Evolutionary conservation across 257 asterid species (phyloP).

Genomic region (Galeopsis tetrahit): DNA sequence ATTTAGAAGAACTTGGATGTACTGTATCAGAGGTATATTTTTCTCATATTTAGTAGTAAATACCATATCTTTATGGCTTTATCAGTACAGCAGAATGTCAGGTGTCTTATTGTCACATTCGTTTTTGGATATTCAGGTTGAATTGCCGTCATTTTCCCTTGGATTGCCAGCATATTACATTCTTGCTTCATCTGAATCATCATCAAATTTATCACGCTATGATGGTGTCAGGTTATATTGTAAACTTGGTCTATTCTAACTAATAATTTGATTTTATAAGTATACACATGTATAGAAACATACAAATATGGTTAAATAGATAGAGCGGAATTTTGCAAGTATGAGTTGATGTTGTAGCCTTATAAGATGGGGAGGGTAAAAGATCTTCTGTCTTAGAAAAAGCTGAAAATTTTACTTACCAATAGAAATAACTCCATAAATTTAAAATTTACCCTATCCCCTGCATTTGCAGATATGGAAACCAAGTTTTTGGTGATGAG

Average conservation of each 20-base stretch:
- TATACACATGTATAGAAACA: neutral
- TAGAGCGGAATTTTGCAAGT: neutral
- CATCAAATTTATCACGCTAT: constrained; percentile 96
- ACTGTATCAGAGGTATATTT: constrained; percentile 67
- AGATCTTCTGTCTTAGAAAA: neutral
- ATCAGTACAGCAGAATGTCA: constrained; percentile 22
- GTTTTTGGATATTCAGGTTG: constrained; percentile 56
- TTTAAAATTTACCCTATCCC: constrained; percentile 6
- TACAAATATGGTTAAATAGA: neutral
- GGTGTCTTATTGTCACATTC: constrained; percentile 25
- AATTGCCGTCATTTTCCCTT: constrained; percentile 91
- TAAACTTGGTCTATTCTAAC: constrained; percentile 16
- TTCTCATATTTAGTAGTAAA: constrained; percentile 4
- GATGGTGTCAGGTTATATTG: constrained; percentile 82
- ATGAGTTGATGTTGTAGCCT: too few species aligned
- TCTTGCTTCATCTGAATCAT: constrained; percentile 94
- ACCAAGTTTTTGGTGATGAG: constrained; percentile 74
- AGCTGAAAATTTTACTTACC: constrained; percentile 12
- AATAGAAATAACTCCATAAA: constrained; percentile 1
- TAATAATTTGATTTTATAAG: neutral
- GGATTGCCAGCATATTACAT: constrained; percentile 97
- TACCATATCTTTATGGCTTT: constrained; percentile 8
- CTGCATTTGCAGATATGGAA: constrained; percentile 68
- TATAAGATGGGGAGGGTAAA: too few species aligned
- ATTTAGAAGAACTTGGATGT: constrained; percentile 91